These are phyloP conservation scores for Exophiala bonariae DNA, from an alignment of 2,329 filamentous ascomycete species.

Conservation along the genomic window DNA sequence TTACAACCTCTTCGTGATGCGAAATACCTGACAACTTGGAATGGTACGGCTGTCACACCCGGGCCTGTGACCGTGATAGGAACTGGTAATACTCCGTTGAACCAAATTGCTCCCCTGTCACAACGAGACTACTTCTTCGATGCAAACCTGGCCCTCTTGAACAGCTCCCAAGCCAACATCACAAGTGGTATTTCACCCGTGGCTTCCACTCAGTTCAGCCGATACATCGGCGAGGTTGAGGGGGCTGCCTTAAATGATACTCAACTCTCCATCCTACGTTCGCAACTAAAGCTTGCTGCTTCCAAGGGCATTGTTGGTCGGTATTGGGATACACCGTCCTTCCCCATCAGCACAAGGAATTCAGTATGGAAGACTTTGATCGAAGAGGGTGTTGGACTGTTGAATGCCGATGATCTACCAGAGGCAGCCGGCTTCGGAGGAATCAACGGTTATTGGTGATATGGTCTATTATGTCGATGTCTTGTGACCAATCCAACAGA, in stretches of 20 bases:
- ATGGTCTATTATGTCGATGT: too few relatives aligned
- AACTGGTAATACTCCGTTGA: conserved; percentile 57
- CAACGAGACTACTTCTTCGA: conserved; percentile 62
- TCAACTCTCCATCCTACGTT: conserved; percentile 52
- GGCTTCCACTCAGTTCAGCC: conserved; percentile 53
- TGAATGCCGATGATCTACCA: conserved; percentile 65
- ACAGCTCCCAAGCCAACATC: conserved; percentile 46
- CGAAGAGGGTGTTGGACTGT: conserved; percentile 58
- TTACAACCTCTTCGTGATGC: conserved; percentile 57
- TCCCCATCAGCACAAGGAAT: conserved; percentile 60
- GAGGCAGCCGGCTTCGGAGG: conserved; percentile 41
- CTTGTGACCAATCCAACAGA: too few relatives aligned
- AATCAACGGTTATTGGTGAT: conserved; percentile 20
- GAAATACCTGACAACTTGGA: conserved; percentile 55
- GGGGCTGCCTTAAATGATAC: conserved; percentile 45
- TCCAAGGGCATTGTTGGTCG: conserved; percentile 58
- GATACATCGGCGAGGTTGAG: conserved; percentile 41
- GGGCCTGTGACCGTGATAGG: conserved; percentile 62
- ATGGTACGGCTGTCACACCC: conserved; percentile 46
- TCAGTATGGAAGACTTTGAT: conserved; percentile 58
- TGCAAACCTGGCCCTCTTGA: conserved; percentile 52
- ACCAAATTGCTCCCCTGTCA: conserved; percentile 45
- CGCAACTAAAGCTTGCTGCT: conserved; percentile 56
- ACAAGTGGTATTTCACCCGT: conserved; percentile 53
- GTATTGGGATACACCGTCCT: conserved; percentile 65